These are phyloP conservation scores for Arthrobotrys sinensis DNA, from an alignment of 2,329 filamentous ascomycete species.

Conservation along the genomic window DNA sequence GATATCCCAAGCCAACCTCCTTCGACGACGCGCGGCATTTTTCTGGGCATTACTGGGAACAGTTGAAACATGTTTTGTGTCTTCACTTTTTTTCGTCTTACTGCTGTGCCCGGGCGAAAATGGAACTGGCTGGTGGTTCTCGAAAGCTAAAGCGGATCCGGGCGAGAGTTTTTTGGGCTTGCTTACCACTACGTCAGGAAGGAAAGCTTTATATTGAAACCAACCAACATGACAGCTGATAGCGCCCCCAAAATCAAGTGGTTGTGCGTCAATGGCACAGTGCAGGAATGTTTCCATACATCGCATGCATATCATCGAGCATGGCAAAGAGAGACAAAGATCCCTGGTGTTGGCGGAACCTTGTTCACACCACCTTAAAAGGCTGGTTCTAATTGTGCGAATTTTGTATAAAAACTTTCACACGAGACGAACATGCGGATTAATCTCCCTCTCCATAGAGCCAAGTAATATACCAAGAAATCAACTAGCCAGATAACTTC, in stretches of 20 bases:
- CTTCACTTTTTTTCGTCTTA: constrained; percentile 15
- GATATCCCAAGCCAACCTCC: constrained; percentile 14
- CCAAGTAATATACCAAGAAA: constrained; percentile 32
- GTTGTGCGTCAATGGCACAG: constrained; percentile 25
- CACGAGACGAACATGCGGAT: constrained; percentile 18
- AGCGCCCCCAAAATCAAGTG: constrained; percentile 17
- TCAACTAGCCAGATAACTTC: neutral
- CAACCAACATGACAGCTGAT: constrained; percentile 47
- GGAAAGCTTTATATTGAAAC: constrained; percentile 27
- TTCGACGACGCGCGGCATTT: constrained; percentile 51
- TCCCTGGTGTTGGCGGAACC: constrained; percentile 38
- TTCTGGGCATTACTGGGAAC: constrained; percentile 31
- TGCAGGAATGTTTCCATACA: constrained; percentile 34
- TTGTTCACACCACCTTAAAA: constrained; percentile 38
- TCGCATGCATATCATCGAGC: constrained; percentile 53
- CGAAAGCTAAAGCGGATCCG: constrained; percentile 54
- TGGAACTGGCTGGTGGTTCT: constrained; percentile 20
- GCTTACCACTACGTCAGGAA: constrained; percentile 38
- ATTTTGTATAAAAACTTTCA: constrained; percentile 6
- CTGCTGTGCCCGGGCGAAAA: constrained; percentile 23
- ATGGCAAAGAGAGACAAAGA: constrained; percentile 30
- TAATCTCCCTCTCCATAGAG: constrained; percentile 1
- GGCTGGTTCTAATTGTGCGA: constrained; percentile 2
- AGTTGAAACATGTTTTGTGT: constrained; percentile 40
- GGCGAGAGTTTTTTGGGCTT: constrained; percentile 42